Evolutionary conservation across 305 asterid genomes (phyloP), one percentile per base, ranked within the genome.

Genomic region (Plantago coronopus): DNA sequence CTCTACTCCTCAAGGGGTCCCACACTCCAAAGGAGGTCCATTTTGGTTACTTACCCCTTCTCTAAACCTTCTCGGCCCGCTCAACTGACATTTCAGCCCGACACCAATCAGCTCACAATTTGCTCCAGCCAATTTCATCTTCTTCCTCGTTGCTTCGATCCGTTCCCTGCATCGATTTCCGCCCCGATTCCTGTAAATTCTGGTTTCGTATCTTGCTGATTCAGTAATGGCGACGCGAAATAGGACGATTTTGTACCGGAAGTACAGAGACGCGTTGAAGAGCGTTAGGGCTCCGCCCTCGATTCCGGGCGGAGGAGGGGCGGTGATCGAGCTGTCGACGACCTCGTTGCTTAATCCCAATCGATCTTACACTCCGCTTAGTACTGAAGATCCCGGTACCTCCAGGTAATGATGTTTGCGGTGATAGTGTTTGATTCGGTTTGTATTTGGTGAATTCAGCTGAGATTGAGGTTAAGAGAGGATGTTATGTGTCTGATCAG

Each of bases 361-460:
- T 53, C 83, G 91, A 65, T 78, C 88, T 44, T 90, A 90, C 66
- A 76, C 96, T 69, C 97, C 91, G 56, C 83, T 89, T 43, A 89
- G 97, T 70, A 89, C 97, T 17, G 97, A 89, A 69, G 97, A 89
- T 76, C 95, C 96, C 4, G 97, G 93, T 38, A 83, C 96, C 45
- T 90, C 95, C 63, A 84, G 97, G 97, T 89, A 78, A 43, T 47
- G 13, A 0, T 34, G 2, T 34, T 34, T 34, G 8, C 12, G 10
- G 42, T 34, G 14, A 34, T 34, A 34, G 42, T 13, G 3, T 1
- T 25, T 11, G 34, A 5, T 53, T 49, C 25, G 1, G n/a, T 21
- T 14, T 3, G 34, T 8, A 12, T 22, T 2, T 51, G 2, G 31
- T n/a, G 22, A 29, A 2, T 51, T 34, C 13, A 16, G 58, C n/a